phyloP scores from a whole-genome alignment of 2,329 filamentous ascomycete species.

The Taxawa tesnikishii region DNA sequence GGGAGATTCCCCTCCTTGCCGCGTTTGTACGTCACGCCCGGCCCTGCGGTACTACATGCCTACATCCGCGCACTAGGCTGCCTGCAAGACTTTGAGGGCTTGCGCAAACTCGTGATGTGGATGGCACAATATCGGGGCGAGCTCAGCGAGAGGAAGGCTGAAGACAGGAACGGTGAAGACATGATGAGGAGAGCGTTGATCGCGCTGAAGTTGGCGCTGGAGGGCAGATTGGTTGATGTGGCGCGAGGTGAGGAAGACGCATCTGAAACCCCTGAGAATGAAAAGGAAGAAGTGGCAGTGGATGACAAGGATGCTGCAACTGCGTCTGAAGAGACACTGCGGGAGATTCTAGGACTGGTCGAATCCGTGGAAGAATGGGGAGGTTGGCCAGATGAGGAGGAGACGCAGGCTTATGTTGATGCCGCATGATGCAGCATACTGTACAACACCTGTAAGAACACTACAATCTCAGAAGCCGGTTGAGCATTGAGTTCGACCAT shows the following conservation, averaged over 20 bases:
- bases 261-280: too few species aligned
- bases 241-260: neutral
- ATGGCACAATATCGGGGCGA: conserved; percentile 37
- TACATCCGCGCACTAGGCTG: conserved; percentile 54
- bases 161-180: conserved; percentile 17
- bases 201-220: conserved; percentile 28
- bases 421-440: too few species aligned
- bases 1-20: too few species aligned
- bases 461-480: too few species aligned
- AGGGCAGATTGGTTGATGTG: conserved; percentile 17
- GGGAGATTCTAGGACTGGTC: conserved; percentile 12
- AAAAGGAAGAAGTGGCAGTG: too few species aligned
- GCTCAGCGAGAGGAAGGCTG: conserved; percentile 13
- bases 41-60: conserved; percentile 38
- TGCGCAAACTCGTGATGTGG: conserved; percentile 48
- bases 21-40: conserved; percentile 30
- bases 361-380: conserved; percentile 27
- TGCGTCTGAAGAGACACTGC: conserved; percentile 10
- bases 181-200: conserved; percentile 24
- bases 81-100: conserved; percentile 45
- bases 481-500: too few species aligned
- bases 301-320: conserved; percentile 1
- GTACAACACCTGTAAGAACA: too few species aligned
- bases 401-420: conserved; percentile 22
- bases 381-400: conserved; percentile 30